Conservation (phyloP, 805 yeast species). For the Candida ipomoeae region DNA sequence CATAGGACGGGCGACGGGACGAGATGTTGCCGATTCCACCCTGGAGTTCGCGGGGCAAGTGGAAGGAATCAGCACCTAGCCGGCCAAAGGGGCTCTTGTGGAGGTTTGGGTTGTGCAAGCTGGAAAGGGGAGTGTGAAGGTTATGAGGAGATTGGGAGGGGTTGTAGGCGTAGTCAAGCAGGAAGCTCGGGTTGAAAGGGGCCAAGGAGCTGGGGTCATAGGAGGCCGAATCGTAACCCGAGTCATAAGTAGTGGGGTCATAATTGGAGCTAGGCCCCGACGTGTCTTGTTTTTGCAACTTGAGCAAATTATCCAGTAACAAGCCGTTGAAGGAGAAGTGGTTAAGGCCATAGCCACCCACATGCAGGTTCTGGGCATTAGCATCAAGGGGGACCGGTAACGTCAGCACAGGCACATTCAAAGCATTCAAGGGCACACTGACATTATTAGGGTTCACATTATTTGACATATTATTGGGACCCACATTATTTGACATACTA, state of each 20-base stretch:
- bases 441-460: no score
- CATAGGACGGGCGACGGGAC: conserved; percentile 69
- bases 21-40: conserved; percentile 61
- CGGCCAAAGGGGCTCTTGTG: conserved; percentile 1
- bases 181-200: not conserved
- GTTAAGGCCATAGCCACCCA: not conserved
- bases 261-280: not conserved
- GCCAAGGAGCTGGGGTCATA: not conserved
- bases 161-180: not conserved
- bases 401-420: not conserved
- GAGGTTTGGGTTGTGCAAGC: not conserved
- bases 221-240: not conserved
- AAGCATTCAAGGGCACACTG: no score
- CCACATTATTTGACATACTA: no score
- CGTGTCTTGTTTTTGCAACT: conserved; percentile 3
- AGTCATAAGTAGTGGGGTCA: not conserved
- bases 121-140: not conserved
- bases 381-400: not conserved
- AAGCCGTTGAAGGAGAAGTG: conserved; percentile 5
- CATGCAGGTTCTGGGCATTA: not conserved
- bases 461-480: no score
- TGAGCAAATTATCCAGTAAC: conserved; percentile 8
- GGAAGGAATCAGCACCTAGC: conserved; percentile 30
- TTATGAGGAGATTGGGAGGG: not conserved
- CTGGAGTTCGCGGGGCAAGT: conserved; percentile 55